phyloP scores from a whole-genome alignment of 805 yeast species.

The Candida andamanensis region DNA sequence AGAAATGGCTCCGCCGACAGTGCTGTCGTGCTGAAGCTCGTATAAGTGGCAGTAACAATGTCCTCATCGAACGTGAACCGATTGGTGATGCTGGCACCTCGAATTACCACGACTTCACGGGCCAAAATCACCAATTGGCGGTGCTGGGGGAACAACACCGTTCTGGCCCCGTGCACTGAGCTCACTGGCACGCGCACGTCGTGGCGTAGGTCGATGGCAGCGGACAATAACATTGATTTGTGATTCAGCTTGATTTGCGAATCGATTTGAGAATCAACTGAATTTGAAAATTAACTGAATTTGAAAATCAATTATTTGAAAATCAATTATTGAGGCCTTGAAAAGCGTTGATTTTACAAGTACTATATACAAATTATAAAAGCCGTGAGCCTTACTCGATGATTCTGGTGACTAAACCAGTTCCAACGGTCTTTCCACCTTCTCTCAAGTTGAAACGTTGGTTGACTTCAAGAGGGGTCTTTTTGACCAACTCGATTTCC shows the following conservation, averaged over 20 bases:
- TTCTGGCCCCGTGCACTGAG: conserved; percentile 13
- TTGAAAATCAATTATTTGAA: too few species aligned
- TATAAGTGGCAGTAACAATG: conserved; percentile 58
- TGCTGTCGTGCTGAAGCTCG: conserved; percentile 33
- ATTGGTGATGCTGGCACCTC: conserved; percentile 43
- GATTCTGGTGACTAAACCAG: conserved; percentile 94
- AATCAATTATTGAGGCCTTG: too few species aligned
- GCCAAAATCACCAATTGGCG: conserved; percentile 32
- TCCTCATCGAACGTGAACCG: conserved; percentile 47
- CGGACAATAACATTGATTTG: conserved; percentile 26
- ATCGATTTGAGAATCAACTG: too few species aligned
- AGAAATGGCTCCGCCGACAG: conserved; percentile 22
- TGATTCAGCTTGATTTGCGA: too few species aligned
- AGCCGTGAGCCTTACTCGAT: too few species aligned
- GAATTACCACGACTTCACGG: conserved; percentile 43
- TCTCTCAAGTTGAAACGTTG: conserved; percentile 99
- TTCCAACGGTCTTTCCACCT: conserved; percentile 99
- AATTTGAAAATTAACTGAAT: too few species aligned
- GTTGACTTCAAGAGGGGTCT: conserved; percentile 92
- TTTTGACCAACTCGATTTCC: conserved; percentile 83
- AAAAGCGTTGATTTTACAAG: too few species aligned
- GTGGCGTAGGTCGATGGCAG: conserved; percentile 26
- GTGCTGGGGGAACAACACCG: conserved; percentile 20
- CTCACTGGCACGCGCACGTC: conserved; percentile 22
- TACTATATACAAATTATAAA: too few species aligned